A percentile compares a stretch with the other conserved stretches of the same genome.
phyloP scores from a whole-genome alignment of 139 green algal genomes.

The Auxenochlorella pyrenoidosa region DNA sequence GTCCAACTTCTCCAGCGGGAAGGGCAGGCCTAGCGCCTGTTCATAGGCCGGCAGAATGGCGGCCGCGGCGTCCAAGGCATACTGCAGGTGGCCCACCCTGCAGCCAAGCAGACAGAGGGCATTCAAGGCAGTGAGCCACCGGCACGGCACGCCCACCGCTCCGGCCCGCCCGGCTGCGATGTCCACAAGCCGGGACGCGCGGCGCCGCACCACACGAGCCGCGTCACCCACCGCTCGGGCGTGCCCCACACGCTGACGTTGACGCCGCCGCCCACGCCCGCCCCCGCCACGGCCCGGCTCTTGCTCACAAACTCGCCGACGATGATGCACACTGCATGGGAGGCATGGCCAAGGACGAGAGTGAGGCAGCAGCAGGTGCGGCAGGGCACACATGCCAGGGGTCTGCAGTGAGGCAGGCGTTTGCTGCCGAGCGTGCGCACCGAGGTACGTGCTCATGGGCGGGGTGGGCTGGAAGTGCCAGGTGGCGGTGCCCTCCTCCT shows the following conservation, averaged over 20 bases:
- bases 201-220: not conserved
- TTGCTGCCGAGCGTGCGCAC: not conserved
- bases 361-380: not conserved
- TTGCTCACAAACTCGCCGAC: conserved; percentile 68
- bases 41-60: conserved; percentile 56
- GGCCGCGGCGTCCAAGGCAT: conserved; percentile 40
- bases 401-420: not conserved
- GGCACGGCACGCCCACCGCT: too few relatives aligned
- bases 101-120: not conserved
- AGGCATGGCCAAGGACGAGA: not conserved
- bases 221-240: conserved; percentile 56
- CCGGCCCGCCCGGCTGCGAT: too few relatives aligned
- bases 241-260: conserved; percentile 73
- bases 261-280: not conserved
- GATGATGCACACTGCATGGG: conserved; percentile 61
- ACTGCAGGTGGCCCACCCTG: conserved; percentile 48
- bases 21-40: conserved; percentile 64
- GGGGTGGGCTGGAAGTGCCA: conserved; percentile 69
- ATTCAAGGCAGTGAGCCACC: too few relatives aligned
- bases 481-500: conserved; percentile 17
- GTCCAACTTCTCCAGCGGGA: conserved; percentile 87
- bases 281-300: not conserved
- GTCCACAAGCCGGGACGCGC: not conserved
- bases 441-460: conserved; percentile 89
- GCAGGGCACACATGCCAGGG: too few relatives aligned